Conservation (phyloP, 2,329 filamentous ascomycete genomes). For the Fusarium ramigenum region DNA sequence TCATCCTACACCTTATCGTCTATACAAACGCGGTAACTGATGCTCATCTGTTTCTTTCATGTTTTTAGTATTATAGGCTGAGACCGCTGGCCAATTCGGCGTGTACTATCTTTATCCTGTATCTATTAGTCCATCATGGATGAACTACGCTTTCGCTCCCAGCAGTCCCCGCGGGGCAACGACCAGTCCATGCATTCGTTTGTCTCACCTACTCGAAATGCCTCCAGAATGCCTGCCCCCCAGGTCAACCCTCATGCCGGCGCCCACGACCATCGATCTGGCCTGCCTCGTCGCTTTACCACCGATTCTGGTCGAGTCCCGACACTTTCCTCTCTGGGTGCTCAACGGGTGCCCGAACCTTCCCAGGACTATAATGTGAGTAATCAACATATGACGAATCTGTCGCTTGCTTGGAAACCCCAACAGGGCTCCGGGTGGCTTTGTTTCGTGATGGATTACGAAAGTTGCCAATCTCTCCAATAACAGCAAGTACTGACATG, state of each 20-base stretch:
- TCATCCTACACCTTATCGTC: conserved; percentile 27
- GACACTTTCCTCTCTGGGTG: conserved; percentile 66
- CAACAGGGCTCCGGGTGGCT: neutral
- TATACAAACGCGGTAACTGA: conserved; percentile 41
- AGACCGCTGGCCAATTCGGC: conserved; percentile 50
- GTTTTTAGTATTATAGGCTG: conserved; percentile 48
- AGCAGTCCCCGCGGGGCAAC: conserved; percentile 76
- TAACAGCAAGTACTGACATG: conserved; percentile 35
- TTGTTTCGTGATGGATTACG: conserved; percentile 12
- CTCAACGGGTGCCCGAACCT: conserved; percentile 57
- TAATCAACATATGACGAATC: conserved; percentile 26
- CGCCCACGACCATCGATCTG: conserved; percentile 75
- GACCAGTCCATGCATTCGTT: conserved; percentile 79
- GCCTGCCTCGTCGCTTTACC: conserved; percentile 90
- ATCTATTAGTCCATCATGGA: conserved; percentile 66
- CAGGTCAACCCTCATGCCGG: conserved; percentile 50
- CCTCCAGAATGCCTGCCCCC: conserved; percentile 68
- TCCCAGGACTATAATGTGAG: conserved; percentile 59
- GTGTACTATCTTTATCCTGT: conserved; percentile 53
- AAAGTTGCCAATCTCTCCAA: neutral
- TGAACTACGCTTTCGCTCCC: conserved; percentile 79
- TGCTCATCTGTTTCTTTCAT: conserved; percentile 48
- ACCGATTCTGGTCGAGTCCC: conserved; percentile 88
- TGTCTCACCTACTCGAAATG: conserved; percentile 77
- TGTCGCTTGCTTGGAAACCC: neutral